Conservation (phyloP, 495 filamentous ascomycete genomes). For the Aspergillus diversus region DNA sequence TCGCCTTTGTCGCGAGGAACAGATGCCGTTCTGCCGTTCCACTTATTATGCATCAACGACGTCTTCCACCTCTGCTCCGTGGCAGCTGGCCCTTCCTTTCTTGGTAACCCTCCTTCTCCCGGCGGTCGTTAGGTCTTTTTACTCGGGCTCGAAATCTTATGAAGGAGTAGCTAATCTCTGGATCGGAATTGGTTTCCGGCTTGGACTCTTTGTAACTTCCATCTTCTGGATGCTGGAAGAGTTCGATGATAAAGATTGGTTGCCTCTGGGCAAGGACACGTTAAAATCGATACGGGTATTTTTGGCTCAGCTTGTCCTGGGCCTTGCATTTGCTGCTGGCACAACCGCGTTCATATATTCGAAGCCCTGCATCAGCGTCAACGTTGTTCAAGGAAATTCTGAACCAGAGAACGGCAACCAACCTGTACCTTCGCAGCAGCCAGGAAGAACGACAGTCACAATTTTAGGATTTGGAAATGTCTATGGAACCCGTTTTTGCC, state of each 20-base stretch:
- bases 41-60: constrained; percentile 93
- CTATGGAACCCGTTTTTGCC: constrained; percentile 87
- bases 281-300: constrained; percentile 76
- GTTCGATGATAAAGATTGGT: constrained; percentile 88
- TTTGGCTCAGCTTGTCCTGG: constrained; percentile 75
- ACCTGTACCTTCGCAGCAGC: constrained; percentile 38
- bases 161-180: constrained; percentile 81
- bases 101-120: constrained; percentile 74
- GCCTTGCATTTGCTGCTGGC: constrained; percentile 66
- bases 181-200: constrained; percentile 79
- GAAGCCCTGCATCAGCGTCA: constrained; percentile 72
- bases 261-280: constrained; percentile 60
- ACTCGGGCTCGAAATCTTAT: constrained; percentile 76
- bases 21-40: constrained; percentile 94
- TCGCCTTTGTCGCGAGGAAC: constrained; percentile 93
- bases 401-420: constrained; percentile 30
- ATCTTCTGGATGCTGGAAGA: constrained; percentile 89
- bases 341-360: constrained; percentile 73
- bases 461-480: constrained; percentile 92
- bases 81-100: constrained; percentile 85
- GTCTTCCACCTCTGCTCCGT: constrained; percentile 89
- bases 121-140: constrained; percentile 75
- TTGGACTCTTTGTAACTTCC: constrained; percentile 73
- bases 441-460: constrained; percentile 61
- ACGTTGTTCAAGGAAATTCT: constrained; percentile 35